Base-by-base conservation (phyloP, 192 early-diverging fungal species). In the Mortierella antarctica region DNA sequence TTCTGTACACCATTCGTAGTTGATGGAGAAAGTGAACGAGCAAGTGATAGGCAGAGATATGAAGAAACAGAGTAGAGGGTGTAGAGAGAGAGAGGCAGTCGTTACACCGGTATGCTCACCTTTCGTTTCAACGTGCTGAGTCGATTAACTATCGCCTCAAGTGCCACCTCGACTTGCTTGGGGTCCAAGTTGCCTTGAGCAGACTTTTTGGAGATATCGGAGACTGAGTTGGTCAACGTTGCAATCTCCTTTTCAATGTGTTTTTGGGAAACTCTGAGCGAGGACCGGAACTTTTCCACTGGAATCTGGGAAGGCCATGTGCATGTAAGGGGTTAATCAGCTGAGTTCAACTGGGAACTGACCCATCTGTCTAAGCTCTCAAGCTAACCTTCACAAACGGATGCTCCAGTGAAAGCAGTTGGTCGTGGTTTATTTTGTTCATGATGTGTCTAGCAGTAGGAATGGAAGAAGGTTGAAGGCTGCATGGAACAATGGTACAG, bases 361-460 rank as follows among this genome's bases (percentile, higher is more conserved):
- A 12, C n/a, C 12, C 18, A 42, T 47, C 15, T 55, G 11, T 13
- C n/a, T 13, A 13, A 57, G 14, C 48, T 53, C 71, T 62, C 51
- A 45, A 6, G 61, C 70, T 53, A 85, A 93, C 97, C 91, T 96
- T 97, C 56, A 99, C 87, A 64, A 99, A 93, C 1, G 96, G 91
- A 81, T 97, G 94, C 85, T 99, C 98, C 45, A 99, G 89, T 44
- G 88, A 91, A 57, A 99, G 85, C 70, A 97, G 87, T n/a, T 93
- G 89, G 53, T 94, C 92, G 65, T 87, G 86, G 59, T 91, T 92
- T 66, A 92, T 77, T 73, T 88, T 91, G 75, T 92, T 91, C 91
- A 92, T 93, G 46, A 40, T 65, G 67, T 5, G 21, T 13, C 7
- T 64, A 39, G 7, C 11, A 55, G 31, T 23, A 41, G 8, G 31